Conservation (phyloP, 768 basidiomycete species). For the Pleurotus platypus region DNA sequence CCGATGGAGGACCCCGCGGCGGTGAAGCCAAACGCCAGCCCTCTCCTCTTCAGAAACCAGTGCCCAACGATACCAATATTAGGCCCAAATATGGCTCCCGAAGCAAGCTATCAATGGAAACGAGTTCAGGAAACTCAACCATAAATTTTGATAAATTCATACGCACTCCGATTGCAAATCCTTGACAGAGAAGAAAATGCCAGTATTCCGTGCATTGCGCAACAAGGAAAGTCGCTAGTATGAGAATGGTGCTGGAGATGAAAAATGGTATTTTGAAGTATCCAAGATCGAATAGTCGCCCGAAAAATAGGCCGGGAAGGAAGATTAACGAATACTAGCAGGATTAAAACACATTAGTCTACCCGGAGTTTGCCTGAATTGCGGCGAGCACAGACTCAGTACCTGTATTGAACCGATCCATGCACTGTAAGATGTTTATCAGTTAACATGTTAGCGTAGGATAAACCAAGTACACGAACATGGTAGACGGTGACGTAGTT, state of each 20-base stretch:
- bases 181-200: conserved; percentile 67
- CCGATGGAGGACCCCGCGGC: conserved; percentile 58
- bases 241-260: conserved; percentile 38
- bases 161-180: conserved; percentile 52
- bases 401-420: conserved; percentile 30
- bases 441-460: neutral
- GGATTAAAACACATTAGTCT: no score
- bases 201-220: conserved; percentile 61
- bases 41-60: conserved; percentile 59
- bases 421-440: conserved; percentile 17
- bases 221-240: conserved; percentile 47
- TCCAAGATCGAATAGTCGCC: conserved; percentile 62
- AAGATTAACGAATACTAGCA: conserved; percentile 45
- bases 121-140: neutral
- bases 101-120: conserved; percentile 17
- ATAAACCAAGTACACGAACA: conserved; percentile 29
- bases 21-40: conserved; percentile 49
- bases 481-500: conserved; percentile 43
- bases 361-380: neutral
- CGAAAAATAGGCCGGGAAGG: conserved; percentile 46
- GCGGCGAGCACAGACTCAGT: neutral
- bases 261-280: conserved; percentile 46
- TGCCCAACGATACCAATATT: conserved; percentile 50
- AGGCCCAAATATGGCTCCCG: conserved; percentile 49
- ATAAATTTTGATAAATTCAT: neutral